A percentile compares a stretch with the other conserved stretches of the same genome.
These are phyloP conservation scores for Clavaria fumosa DNA, from an alignment of 768 basidiomycete genomes.

Conservation along the genomic window DNA sequence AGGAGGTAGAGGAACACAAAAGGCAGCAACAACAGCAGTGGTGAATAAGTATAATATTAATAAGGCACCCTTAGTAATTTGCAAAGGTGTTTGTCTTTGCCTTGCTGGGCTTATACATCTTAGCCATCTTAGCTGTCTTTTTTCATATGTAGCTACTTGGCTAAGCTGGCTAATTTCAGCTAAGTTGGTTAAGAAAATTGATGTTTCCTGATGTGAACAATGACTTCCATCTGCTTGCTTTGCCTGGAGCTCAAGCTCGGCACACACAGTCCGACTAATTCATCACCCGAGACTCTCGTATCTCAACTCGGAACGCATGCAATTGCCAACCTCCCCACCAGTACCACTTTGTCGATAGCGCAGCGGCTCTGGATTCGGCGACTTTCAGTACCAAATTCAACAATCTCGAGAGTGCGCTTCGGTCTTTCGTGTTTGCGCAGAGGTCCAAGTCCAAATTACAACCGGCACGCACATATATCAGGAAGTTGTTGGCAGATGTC, in stretches of 20 bases:
- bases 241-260: slow-evolving; percentile 90
- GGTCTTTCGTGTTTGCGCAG: slow-evolving; percentile 92
- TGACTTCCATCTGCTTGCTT: too few species aligned
- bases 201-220: too few species aligned
- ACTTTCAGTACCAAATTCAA: slow-evolving; percentile 60
- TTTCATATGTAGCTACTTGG: too few species aligned
- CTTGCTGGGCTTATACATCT: too few species aligned
- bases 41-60: too few species aligned
- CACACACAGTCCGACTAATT: slow-evolving; percentile 44
- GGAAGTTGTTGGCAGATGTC: slow-evolving; percentile 79
- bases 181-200: too few species aligned
- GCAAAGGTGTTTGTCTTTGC: too few species aligned
- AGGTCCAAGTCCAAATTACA: slow-evolving; percentile 92
- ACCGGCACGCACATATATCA: slow-evolving; percentile 83
- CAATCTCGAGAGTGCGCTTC: slow-evolving; percentile 75
- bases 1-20: too few species aligned
- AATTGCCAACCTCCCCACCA: slow-evolving; percentile 83
- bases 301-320: slow-evolving; percentile 86
- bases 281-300: slow-evolving; percentile 61
- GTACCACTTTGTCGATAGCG: slow-evolving; percentile 96
- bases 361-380: slow-evolving; percentile 50
- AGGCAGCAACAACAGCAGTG: too few species aligned
- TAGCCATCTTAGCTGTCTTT: too few species aligned
- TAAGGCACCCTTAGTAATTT: too few species aligned
- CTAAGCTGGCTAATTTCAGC: too few species aligned